phyloP scores from a whole-genome alignment of 1,139 yeast species.

The Lodderomyces margitis region DNA sequence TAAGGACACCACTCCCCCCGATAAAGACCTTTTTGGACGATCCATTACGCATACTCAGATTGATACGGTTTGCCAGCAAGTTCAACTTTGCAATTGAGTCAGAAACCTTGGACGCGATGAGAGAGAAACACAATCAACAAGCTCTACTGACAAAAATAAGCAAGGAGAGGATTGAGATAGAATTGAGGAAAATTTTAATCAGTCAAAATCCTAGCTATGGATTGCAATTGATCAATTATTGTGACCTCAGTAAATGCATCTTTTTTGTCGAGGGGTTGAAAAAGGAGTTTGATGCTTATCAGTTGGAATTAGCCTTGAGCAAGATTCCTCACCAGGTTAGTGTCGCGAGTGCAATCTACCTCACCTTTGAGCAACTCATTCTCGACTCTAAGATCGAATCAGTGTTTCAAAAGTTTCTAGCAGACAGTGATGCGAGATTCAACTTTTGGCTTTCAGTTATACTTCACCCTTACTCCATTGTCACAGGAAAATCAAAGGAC shows the following conservation, averaged over 20 bases:
- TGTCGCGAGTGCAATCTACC: constrained; percentile 21
- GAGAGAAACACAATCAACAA: constrained; percentile 49
- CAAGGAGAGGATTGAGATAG: constrained; percentile 87
- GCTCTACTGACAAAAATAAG: constrained; percentile 75
- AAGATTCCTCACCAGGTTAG: constrained; percentile 20
- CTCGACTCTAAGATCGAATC: constrained; percentile 9
- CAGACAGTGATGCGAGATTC: constrained; percentile 25
- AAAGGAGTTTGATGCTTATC: constrained; percentile 19
- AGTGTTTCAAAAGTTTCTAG: constrained; percentile 13
- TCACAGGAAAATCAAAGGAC: constrained; percentile 9
- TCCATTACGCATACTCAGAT: constrained; percentile 82
- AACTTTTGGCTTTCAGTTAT: constrained; percentile 49
- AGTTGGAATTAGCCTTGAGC: constrained; percentile 10
- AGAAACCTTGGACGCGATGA: constrained; percentile 67
- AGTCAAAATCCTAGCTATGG: constrained; percentile 67
- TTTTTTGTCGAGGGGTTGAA: constrained; percentile 44
- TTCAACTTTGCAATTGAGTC: constrained; percentile 66
- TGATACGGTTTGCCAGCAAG: constrained; percentile 81
- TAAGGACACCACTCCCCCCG: constrained; percentile 88
- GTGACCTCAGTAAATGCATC: constrained; percentile 56
- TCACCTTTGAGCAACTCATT: constrained; percentile 18
- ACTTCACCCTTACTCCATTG: constrained; percentile 44
- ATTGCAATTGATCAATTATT: constrained; percentile 53
- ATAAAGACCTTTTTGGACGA: constrained; percentile 85
- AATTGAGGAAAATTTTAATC: constrained; percentile 69